phyloP scores from a whole-genome alignment of 768 basidiomycete genomes.

The Steccherinum ochraceum region DNA sequence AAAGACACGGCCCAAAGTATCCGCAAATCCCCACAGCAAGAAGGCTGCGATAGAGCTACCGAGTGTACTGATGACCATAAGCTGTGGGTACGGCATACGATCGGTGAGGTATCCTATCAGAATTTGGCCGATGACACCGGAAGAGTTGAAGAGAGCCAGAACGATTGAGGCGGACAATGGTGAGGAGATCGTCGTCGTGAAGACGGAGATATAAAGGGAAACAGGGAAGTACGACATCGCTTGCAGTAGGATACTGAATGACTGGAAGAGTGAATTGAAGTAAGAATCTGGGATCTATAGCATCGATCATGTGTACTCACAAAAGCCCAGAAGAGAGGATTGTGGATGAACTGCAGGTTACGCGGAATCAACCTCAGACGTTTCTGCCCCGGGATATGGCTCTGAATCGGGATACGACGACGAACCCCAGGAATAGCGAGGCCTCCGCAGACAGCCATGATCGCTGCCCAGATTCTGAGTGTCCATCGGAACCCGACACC shows the following conservation, averaged over 20 bases:
- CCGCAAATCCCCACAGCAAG: slow-evolving; percentile 16
- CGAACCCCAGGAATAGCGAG: slow-evolving; percentile 10
- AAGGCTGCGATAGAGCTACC: slow-evolving; percentile 10
- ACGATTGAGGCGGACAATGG: slow-evolving; percentile 13
- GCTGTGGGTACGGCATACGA: slow-evolving; percentile 13
- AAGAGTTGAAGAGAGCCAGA: slow-evolving; percentile 16
- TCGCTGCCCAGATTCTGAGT: slow-evolving; percentile 12
- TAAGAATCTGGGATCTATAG: too few species aligned
- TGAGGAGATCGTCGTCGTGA: slow-evolving; percentile 9
- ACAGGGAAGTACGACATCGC: slow-evolving; percentile 18
- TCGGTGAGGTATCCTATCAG: slow-evolving; percentile 14
- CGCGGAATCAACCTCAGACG: slow-evolving; percentile 10
- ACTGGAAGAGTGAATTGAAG: slow-evolving; percentile 3
- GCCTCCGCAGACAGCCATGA: slow-evolving; percentile 6
- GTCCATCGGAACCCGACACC: slow-evolving; percentile 15
- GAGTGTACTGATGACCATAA: slow-evolving; percentile 11
- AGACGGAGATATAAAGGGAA: slow-evolving; percentile 16
- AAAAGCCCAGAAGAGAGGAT: slow-evolving; percentile 11
- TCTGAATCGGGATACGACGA: slow-evolving; percentile 11
- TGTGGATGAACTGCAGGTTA: slow-evolving; percentile 8
- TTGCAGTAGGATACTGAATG: slow-evolving; percentile 11
- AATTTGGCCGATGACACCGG: slow-evolving; percentile 14
- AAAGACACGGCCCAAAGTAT: slow-evolving; percentile 12
- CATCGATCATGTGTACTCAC: not conserved
- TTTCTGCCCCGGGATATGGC: slow-evolving; percentile 1